Evolutionary conservation across 805 yeast species (phyloP).

Genomic region (Lachancea meyersii): DNA sequence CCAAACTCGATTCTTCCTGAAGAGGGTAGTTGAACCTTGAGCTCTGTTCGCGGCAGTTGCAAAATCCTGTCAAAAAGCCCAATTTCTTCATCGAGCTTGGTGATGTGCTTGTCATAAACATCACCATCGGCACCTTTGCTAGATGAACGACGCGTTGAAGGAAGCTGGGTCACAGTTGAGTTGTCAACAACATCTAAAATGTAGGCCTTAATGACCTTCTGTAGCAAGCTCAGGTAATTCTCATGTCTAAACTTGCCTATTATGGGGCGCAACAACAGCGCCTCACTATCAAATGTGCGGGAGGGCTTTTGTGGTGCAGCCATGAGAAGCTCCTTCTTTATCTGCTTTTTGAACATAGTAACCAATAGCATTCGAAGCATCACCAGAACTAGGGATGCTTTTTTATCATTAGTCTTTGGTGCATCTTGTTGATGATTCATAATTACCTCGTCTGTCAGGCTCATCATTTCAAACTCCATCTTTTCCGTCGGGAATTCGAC

Average conservation of each 20-base stretch:
- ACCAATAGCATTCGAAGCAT: constrained; percentile 34
- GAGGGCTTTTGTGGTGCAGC: constrained; percentile 4
- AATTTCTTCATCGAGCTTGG: constrained; percentile 23
- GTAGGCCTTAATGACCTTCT: constrained; percentile 24
- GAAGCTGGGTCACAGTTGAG: constrained; percentile 5
- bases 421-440: constrained; percentile 37
- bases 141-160: too few species aligned
- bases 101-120: constrained; percentile 19
- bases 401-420: constrained; percentile 37
- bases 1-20: constrained; percentile 15
- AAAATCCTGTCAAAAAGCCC: constrained; percentile 20
- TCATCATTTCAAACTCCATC: constrained; percentile 64
- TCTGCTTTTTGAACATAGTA: constrained; percentile 36
- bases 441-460: constrained; percentile 33
- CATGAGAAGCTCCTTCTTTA: constrained; percentile 22
- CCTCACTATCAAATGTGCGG: constrained; percentile 8
- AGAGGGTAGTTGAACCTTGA: constrained; percentile 13
- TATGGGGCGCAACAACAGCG: constrained; percentile 28
- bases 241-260: constrained; percentile 31
- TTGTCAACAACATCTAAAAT: constrained; percentile 21
- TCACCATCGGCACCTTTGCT: not conserved
- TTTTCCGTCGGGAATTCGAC: constrained; percentile 60
- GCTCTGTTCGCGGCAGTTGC: constrained; percentile 19
- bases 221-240: constrained; percentile 24
- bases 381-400: constrained; percentile 33